Evolutionary conservation across 2,329 filamentous ascomycete species (phyloP), one percentile per base, ranked within the genome.

Genomic region (Emmonsiellopsis sp.): DNA sequence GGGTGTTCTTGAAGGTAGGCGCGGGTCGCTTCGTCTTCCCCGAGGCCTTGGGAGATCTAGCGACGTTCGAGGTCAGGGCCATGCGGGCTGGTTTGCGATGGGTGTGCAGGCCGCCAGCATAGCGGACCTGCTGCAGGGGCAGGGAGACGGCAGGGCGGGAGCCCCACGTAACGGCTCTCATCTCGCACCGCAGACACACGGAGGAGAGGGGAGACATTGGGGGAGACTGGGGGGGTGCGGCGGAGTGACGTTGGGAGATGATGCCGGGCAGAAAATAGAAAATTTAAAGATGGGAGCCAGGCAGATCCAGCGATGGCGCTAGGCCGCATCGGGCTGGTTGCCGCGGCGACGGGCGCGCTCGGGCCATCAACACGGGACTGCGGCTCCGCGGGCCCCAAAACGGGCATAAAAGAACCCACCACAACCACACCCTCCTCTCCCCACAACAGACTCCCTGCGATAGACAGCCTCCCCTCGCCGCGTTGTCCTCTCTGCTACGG

Each of bases 1-100:
- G 81, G 5, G 77, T 77, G 57, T 75, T 72, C 52, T 69, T 68
- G 48, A 71, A 70, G 53, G 72, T 70, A 43, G 68, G 67, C 7
- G 64, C 57, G 2, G 72, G 71, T 55, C 65, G 69, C 42, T 66
- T 66, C 43, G 63, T 71, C 55, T 54, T 48, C 31, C n/a, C 49
- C 11, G 17, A 49, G 55, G 52, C 61, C 57, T 42, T 58, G 48
- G 44, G 55, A 52, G 47, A 46, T 54, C 67, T 66, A 7, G 65
- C 66, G 52, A 76, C 74, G 53, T 67, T 61, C n/a, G 62, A 60
- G 27, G 69, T 70, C 7, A 71, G 60, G 9, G 66, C 59, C 68
- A 70, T 71, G 27, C 70, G 68, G 34, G 69, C 60, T 14, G 64
- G 63, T 54, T 62, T 69, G 55, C 68, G 58, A 11, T 10, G 40